A percentile compares a stretch with the other conserved stretches of the same genome.
Conservation (phyloP, 2,329 filamentous ascomycete genomes). For the Colletotrichum lupini region DNA sequence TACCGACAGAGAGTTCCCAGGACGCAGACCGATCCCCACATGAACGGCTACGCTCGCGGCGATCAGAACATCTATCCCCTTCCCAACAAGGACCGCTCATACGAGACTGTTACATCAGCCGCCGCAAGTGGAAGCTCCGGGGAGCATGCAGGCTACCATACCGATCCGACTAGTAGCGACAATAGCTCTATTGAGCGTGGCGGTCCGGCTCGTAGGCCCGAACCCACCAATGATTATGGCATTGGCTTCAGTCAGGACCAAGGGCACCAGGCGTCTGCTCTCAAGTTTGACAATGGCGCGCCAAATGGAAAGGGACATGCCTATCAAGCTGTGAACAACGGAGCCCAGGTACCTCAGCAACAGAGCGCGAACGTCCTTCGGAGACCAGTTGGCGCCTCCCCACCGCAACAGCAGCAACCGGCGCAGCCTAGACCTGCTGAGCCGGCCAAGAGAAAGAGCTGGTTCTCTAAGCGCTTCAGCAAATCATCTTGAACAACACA, state of each 20-base stretch:
- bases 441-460: conserved; percentile 85
- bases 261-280: conserved; percentile 51
- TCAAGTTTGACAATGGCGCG: conserved; percentile 43
- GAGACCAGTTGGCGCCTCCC: conserved; percentile 37
- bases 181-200: conserved; percentile 90
- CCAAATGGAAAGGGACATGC: conserved; percentile 5
- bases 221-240: conserved; percentile 73
- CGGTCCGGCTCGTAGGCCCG: conserved; percentile 63
- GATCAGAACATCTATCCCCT: conserved; percentile 62
- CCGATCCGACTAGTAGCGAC: conserved; percentile 87
- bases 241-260: conserved; percentile 63
- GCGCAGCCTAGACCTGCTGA: conserved; percentile 45
- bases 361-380: conserved; percentile 37
- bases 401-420: conserved; percentile 35
- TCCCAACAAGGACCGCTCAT: conserved; percentile 79
- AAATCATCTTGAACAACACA: conserved; percentile 53
- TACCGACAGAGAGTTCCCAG: conserved; percentile 51
- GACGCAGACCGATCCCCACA: conserved; percentile 60
- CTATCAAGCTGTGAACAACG: conserved; percentile 13
- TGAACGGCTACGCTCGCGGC: conserved; percentile 48
- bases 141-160: conserved; percentile 83
- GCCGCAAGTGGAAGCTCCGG: conserved; percentile 77
- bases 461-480: conserved; percentile 87
- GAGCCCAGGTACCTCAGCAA: conserved; percentile 4
- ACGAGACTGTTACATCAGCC: conserved; percentile 87